phyloP scores from a whole-genome alignment of 148 eudicot genomes.

The Arctostaphylos glauca region DNA sequence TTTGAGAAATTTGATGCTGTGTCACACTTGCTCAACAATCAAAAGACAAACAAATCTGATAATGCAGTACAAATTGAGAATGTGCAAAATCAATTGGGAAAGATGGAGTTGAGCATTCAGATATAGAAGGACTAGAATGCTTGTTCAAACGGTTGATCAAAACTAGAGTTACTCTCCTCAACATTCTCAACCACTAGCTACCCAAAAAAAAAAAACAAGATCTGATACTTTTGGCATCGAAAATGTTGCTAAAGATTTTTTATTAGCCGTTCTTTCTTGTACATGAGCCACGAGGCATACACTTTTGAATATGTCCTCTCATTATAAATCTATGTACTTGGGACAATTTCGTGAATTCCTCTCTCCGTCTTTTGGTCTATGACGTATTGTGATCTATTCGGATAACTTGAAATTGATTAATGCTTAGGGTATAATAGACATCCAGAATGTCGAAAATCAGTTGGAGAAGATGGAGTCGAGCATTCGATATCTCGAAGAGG shows the following conservation, averaged over 20 bases:
- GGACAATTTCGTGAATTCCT: not conserved
- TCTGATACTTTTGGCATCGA: not conserved
- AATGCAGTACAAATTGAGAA: slow-evolving; percentile 10
- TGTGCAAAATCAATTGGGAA: slow-evolving; percentile 21
- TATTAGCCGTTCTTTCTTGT: not conserved
- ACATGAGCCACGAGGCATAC: not conserved
- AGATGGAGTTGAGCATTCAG: slow-evolving; percentile 33
- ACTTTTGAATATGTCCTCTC: not conserved
- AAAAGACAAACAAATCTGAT: slow-evolving; percentile 20
- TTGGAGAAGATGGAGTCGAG: slow-evolving; percentile 25
- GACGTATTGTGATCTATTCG: not conserved
- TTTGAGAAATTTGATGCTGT: slow-evolving; percentile 36
- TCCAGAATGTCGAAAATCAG: slow-evolving; percentile 21
- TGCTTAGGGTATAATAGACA: not conserved
- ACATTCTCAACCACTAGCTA: slow-evolving; percentile 43
- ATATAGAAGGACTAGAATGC: slow-evolving; percentile 38
- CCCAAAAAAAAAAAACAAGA: not conserved
- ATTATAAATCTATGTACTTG: not conserved
- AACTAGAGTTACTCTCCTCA: slow-evolving; percentile 49
- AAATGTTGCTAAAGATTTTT: not conserved
- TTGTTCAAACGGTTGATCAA: slow-evolving; percentile 41
- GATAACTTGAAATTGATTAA: not conserved
- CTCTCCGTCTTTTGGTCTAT: not conserved
- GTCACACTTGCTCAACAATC: slow-evolving; percentile 14
- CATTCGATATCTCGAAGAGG: slow-evolving; percentile 39